Base-by-base conservation (phyloP, 163 green algal species). In the Chlamydomonas reinhardtii region DNA sequence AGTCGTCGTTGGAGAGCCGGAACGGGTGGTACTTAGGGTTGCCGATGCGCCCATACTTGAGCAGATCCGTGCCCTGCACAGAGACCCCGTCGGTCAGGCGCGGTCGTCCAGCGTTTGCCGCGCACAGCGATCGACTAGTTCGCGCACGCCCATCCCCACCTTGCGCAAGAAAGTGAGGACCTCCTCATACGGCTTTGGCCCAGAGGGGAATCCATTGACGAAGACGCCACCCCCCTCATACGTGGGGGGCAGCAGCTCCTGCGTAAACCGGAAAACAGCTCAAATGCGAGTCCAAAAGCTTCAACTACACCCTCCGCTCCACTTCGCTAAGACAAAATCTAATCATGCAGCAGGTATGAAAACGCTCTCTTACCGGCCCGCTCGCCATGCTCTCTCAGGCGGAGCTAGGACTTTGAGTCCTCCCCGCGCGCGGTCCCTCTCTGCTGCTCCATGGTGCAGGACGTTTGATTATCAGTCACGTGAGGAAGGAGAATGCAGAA, bases 1-100 rank as follows among this genome's bases (percentile, higher is more conserved):
- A 90, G 89, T 96, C 95, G 74, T 94, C 91, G 16, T 88, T 82
- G 35, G 86, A 91, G 64, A 98, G 86, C 25, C 92, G 83, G 87
- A 98, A 98, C 76, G 93, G 95, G 75, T 98, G 95, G 54, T 93
- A 88, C 89, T 97, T 98, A 27, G 96, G 96, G 64, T 90, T 91
- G 66, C 96, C 96, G 48, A 95, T 91, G n/a, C 96, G 94, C 16
- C 96, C 96, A 92, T 98, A 97, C 90, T 98, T 98, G 43, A 96
- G 83, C 79, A 98, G 86, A 48, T 94, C 91, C 20, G 92, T 91
- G 27, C 96, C 96, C 94, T 98, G 92, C 34, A 34, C 32, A 34
- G 19, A 66, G 61, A 66, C 24, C 5, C 24, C 17, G 24, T 56
- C 48, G 19, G 48, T 14, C 48, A 1, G 9, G 48, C 48, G 11